Percentiles rank a stretch among this genome's conserved stretches.
These are phyloP conservation scores for Paspalum notatum DNA, from an alignment of 176 grass and related monocot species.

Conservation along the genomic window DNA sequence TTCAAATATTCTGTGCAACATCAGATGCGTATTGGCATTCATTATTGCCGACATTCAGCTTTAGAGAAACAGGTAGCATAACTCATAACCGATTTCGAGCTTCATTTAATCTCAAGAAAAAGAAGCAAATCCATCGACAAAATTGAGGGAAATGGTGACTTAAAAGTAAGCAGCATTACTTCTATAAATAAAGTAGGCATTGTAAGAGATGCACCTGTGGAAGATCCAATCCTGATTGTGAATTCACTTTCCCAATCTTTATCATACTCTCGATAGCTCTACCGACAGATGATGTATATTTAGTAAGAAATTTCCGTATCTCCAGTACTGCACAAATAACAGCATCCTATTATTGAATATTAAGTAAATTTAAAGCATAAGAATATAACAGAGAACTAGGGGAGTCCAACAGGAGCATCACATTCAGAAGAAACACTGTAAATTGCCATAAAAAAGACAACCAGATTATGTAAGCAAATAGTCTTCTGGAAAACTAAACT, in stretches of 20 bases:
- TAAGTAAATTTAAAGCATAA: conserved; percentile 1
- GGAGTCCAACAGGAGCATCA: conserved; percentile 15
- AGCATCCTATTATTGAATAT: conserved; percentile 3
- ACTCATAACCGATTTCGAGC: neutral
- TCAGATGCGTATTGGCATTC: neutral
- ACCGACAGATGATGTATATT: conserved; percentile 57
- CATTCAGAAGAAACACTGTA: conserved; percentile 17
- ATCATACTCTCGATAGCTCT: conserved; percentile 82
- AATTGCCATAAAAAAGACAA: neutral
- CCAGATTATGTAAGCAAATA: too few relatives aligned
- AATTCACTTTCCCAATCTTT: conserved; percentile 75
- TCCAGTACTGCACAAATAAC: conserved; percentile 62
- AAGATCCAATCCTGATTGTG: conserved; percentile 78
- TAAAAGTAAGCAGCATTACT: neutral
- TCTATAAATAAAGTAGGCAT: conserved; percentile 10
- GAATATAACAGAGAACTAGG: neutral
- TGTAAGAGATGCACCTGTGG: conserved; percentile 71
- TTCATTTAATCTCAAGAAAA: conserved; percentile 31
- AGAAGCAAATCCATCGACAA: neutral
- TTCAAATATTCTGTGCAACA: conserved; percentile 24
- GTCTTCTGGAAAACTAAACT: conserved; percentile 23
- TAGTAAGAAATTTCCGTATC: conserved; percentile 61
- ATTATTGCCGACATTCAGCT: conserved; percentile 16
- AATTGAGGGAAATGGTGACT: conserved; percentile 31
- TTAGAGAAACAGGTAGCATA: conserved; percentile 22